Base-by-base conservation (phyloP, 2,329 filamentous ascomycete genomes). In the Metarhizium robertsii region DNA sequence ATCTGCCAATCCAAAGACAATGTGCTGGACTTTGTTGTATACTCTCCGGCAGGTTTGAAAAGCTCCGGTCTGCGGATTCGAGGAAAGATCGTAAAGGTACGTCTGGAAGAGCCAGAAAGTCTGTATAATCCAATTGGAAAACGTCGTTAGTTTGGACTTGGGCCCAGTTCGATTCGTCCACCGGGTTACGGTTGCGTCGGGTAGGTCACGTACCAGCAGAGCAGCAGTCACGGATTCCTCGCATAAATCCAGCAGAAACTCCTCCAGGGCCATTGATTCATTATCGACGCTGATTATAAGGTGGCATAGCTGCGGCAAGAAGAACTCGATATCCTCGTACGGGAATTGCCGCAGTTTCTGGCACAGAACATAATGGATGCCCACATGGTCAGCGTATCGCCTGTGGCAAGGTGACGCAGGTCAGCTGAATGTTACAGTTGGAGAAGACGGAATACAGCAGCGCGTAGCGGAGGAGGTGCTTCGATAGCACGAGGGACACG, bases 291-390 rank as follows among this genome's bases (percentile, higher is more conserved):
- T 92, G 67, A 94, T 88, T 73, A 92, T 85, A 60, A 94, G 84
- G 74, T 94, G 90, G 70, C 89, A 94, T 77, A 94, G 77, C 76
- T 90, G 87, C 59, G 89, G 89, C 52, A 94, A 80, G 77, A 92
- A 94, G 84, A 94, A 94, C 73, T 94, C 90, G 69, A 94, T 92
- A 73, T 94, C 88, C 76, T 91, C 87, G 75, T 92, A 94, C 61
- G 87, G 87, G 69, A 94, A 94, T 72, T 90, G 87, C 68, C 90
- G 88, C 68, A 94, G 79, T 81, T 94, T 94, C 66, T 86, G 87
- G 78, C 90, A 92, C 60, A 94, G 83, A 59, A 91, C 88, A 77
- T 92, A 90, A 74, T 92, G 88, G 67, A 94, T 92, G 65, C 89
- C 89, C 70, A 94, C 87, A 78, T 94, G 88, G 73, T 92, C 86